These are phyloP conservation scores for Leishmania arabica DNA, from an alignment of 208 protist genomes.

Conservation along the genomic window DNA sequence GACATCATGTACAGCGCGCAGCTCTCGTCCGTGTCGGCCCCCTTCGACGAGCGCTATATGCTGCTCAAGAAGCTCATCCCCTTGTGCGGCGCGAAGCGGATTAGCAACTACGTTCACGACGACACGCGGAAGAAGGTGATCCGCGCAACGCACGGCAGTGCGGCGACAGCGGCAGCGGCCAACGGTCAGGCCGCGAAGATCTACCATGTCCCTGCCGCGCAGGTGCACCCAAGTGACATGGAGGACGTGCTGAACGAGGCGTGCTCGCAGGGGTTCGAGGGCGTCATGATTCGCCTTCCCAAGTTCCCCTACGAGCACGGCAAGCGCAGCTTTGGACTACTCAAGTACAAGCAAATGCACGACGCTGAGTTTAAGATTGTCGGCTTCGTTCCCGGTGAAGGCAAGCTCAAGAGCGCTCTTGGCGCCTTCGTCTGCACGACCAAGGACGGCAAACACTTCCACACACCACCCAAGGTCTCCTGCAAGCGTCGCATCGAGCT, in stretches of 20 bases:
- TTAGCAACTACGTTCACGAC: conserved; percentile 85
- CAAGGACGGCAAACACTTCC: conserved; percentile 73
- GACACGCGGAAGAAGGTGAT: conserved; percentile 80
- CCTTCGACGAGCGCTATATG: conserved; percentile 81
- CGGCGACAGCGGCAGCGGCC: conserved; percentile 2
- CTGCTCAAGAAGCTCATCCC: conserved; percentile 85
- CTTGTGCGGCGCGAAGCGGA: conserved; percentile 75
- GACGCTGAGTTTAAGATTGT: conserved; percentile 91
- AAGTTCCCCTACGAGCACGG: conserved; percentile 89
- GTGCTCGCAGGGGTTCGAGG: conserved; percentile 89
- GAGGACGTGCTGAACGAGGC: conserved; percentile 78
- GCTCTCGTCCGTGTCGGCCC: conserved; percentile 49
- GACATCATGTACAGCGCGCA: conserved; percentile 86
- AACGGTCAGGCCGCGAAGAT: conserved; percentile 48
- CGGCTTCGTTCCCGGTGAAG: conserved; percentile 78
- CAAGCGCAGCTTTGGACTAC: conserved; percentile 86
- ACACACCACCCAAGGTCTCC: conserved; percentile 73
- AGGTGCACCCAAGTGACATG: conserved; percentile 75
- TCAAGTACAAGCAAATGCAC: conserved; percentile 93
- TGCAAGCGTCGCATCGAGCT: conserved; percentile 55
- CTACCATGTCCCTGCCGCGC: conserved; percentile 85
- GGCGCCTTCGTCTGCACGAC: conserved; percentile 89
- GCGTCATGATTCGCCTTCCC: conserved; percentile 87
- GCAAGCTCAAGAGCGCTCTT: conserved; percentile 84
- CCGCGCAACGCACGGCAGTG: conserved; percentile 30